Evolutionary conservation across 2,329 filamentous ascomycete genomes (phyloP).

Genomic region (Herpotrichia juniperi): DNA sequence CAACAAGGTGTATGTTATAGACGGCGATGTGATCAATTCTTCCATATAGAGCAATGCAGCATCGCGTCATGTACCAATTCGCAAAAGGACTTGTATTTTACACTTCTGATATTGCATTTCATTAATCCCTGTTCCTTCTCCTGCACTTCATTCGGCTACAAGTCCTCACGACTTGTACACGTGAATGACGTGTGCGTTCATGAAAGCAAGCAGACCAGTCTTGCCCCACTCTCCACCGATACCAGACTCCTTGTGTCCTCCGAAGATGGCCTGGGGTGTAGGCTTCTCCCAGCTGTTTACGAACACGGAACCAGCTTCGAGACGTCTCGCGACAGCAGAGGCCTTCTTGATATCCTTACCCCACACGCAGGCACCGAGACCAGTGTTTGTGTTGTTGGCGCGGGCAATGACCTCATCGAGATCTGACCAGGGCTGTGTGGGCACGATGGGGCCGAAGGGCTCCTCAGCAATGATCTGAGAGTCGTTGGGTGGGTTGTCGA

Average conservation of each 20-base stretch:
- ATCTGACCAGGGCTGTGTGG: slow-evolving; percentile 64
- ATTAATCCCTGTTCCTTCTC: background rate
- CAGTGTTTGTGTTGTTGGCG: slow-evolving; percentile 54
- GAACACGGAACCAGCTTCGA: slow-evolving; percentile 63
- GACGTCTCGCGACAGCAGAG: slow-evolving; percentile 51
- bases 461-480: slow-evolving; percentile 64
- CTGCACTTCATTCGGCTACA: background rate
- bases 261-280: slow-evolving; percentile 62
- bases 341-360: slow-evolving; percentile 48
- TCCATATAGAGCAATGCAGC: too few species aligned
- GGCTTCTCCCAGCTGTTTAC: slow-evolving; percentile 60
- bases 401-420: slow-evolving; percentile 56
- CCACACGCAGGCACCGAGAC: slow-evolving; percentile 60
- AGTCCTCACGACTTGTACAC: slow-evolving; percentile 44
- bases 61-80: too few species aligned
- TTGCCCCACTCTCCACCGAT: slow-evolving; percentile 72
- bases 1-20: too few species aligned
- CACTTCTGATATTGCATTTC: background rate
- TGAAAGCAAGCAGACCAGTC: slow-evolving; percentile 53
- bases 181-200: slow-evolving; percentile 55
- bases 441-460: slow-evolving; percentile 69
- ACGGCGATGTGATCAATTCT: too few species aligned
- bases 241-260: slow-evolving; percentile 79
- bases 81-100: too few species aligned
- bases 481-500: slow-evolving; percentile 62